Evolutionary conservation across 176 grass and related monocot species (phyloP).

Genomic region (Miscanthus lutarioriparius): DNA sequence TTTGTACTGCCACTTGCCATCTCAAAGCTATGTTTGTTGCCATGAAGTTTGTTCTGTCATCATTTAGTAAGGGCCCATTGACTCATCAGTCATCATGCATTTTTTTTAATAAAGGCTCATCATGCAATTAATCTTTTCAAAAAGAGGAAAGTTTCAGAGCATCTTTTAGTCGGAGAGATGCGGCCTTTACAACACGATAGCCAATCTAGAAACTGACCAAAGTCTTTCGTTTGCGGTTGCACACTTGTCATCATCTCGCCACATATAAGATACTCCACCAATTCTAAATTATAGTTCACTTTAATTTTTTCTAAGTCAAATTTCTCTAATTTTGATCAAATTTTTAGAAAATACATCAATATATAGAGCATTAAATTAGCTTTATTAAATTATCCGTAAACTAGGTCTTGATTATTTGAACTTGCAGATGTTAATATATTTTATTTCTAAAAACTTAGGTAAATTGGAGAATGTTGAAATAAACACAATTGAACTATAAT

Average conservation of each 20-base stretch:
- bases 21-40: not conserved
- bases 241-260: not conserved
- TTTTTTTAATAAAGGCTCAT: not conserved
- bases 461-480: not conserved
- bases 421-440: no score
- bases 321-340: not conserved
- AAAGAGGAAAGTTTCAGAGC: not conserved
- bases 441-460: no score
- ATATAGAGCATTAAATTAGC: not conserved
- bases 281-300: not conserved
- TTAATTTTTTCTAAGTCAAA: not conserved
- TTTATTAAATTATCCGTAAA: not conserved
- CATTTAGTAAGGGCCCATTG: not conserved
- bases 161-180: conserved; percentile 27
- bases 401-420: no score
- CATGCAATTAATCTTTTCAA: not conserved
- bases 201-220: conserved; percentile 1
- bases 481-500: not conserved
- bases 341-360: not conserved
- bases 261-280: not conserved
- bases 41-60: not conserved
- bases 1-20: not conserved
- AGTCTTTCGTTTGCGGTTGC: not conserved
- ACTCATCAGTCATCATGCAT: conserved; percentile 7
- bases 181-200: not conserved